A percentile compares a stretch with the other conserved stretches of the same genome.
phyloP scores from a whole-genome alignment of 441 rosid species.

The Macaranga tanarius region DNA sequence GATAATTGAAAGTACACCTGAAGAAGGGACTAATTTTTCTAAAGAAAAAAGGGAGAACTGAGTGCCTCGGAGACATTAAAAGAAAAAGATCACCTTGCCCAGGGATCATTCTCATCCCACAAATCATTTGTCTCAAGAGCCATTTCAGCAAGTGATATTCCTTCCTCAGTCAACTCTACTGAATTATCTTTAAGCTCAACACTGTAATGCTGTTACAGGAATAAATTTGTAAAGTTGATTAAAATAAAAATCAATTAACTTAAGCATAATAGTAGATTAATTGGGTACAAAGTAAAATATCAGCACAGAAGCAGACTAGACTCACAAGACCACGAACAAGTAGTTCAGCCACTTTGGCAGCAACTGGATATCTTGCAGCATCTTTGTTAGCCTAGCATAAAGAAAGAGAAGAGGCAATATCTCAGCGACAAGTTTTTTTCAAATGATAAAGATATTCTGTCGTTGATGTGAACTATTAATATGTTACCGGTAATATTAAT shows the following conservation, averaged over 20 bases:
- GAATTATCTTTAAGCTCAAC: conserved; percentile 91
- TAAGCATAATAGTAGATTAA: conserved; percentile 1
- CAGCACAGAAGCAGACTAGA: conserved; percentile 25
- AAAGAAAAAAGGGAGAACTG: conserved; percentile 1
- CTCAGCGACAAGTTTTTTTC: conserved; percentile 20
- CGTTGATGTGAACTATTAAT: not conserved
- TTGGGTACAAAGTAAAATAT: conserved; percentile 14
- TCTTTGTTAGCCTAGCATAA: conserved; percentile 75
- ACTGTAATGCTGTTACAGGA: conserved; percentile 68
- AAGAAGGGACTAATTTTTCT: not conserved
- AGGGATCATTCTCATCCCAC: conserved; percentile 97
- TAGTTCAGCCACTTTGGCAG: conserved; percentile 95
- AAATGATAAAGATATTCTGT: conserved; percentile 7
- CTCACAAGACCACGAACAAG: conserved; percentile 72
- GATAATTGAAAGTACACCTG: not conserved
- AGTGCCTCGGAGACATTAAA: conserved; percentile 10
- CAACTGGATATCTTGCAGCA: conserved; percentile 95
- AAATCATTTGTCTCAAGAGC: conserved; percentile 93
- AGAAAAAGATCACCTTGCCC: conserved; percentile 74
- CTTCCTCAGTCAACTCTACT: conserved; percentile 96
- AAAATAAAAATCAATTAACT: conserved; percentile 10
- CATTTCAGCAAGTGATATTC: conserved; percentile 90
- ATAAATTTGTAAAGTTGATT: conserved; percentile 14
- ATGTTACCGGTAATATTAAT: not conserved
- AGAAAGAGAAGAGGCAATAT: conserved; percentile 23